These are phyloP conservation scores for Coemansia interrupta DNA, from an alignment of 192 early-diverging fungal species.

Conservation along the genomic window DNA sequence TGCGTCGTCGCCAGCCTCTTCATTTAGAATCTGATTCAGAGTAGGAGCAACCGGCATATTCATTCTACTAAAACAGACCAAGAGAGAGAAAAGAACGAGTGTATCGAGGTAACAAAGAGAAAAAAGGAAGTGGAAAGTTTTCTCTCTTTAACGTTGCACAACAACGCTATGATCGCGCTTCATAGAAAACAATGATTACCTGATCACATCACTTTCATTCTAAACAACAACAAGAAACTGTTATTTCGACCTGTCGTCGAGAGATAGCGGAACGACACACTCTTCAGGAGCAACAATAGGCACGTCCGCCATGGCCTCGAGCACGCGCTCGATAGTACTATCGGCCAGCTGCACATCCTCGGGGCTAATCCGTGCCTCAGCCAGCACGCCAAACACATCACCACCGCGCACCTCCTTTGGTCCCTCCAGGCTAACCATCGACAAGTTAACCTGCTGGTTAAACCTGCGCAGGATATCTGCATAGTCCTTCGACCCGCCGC, in stretches of 20 bases:
- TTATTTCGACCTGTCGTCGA: slow-evolving; percentile 9
- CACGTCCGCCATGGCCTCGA: slow-evolving; percentile 20
- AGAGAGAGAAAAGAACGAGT: background rate
- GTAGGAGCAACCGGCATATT: slow-evolving; percentile 43
- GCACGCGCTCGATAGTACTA: slow-evolving; percentile 20
- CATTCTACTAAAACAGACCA: slow-evolving; percentile 11
- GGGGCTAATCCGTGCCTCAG: slow-evolving; percentile 17
- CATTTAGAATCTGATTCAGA: slow-evolving; percentile 38
- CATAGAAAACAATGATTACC: background rate
- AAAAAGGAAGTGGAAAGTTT: slow-evolving; percentile 1
- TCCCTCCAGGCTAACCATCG: slow-evolving; percentile 30
- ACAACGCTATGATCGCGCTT: background rate
- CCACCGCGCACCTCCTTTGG: slow-evolving; percentile 16
- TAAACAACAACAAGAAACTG: background rate
- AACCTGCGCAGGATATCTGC: slow-evolving; percentile 38
- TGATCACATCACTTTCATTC: background rate
- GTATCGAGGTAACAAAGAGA: background rate
- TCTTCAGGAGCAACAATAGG: slow-evolving; percentile 35
- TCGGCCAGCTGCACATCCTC: slow-evolving; percentile 22
- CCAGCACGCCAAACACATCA: slow-evolving; percentile 25
- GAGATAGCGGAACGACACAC: slow-evolving; percentile 35
- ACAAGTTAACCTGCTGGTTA: slow-evolving; percentile 43
- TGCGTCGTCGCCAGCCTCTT: slow-evolving; percentile 29
- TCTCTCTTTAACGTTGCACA: no score
- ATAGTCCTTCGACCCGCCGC: slow-evolving; percentile 32